These are phyloP conservation scores for Lentinula raphanica DNA, from an alignment of 768 basidiomycete genomes.

Conservation along the genomic window DNA sequence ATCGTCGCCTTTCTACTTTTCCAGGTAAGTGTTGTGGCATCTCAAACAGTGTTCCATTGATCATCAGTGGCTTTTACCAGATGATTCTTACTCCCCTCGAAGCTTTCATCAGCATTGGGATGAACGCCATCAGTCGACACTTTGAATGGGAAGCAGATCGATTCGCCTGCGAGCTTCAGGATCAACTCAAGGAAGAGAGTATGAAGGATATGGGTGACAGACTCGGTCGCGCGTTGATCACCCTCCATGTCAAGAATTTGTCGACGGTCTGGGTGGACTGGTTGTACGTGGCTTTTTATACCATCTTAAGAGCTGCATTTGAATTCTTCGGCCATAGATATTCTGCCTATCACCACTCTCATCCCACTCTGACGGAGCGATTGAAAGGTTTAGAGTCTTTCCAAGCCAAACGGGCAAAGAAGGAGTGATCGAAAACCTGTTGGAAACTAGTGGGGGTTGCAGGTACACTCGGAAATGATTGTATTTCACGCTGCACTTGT, in stretches of 20 bases:
- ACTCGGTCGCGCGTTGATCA: slow-evolving; percentile 75
- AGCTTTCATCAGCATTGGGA: slow-evolving; percentile 60
- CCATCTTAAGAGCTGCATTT: background rate
- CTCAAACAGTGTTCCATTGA: too few species aligned
- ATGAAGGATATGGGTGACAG: slow-evolving; percentile 86
- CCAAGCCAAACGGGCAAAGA: slow-evolving; percentile 37
- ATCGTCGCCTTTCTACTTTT: slow-evolving; percentile 85
- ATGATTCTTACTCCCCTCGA: slow-evolving; percentile 82
- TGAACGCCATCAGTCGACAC: slow-evolving; percentile 79
- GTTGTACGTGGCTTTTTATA: slow-evolving; percentile 49
- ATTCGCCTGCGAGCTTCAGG: slow-evolving; percentile 74
- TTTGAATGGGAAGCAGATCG: slow-evolving; percentile 94
- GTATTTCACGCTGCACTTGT: background rate
- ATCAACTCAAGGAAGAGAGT: slow-evolving; percentile 40
- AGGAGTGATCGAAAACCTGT: slow-evolving; percentile 6
- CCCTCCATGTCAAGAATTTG: slow-evolving; percentile 88
- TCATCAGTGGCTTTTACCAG: slow-evolving; percentile 23
- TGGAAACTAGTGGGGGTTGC: background rate
- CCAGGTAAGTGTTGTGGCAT: slow-evolving; percentile 41
- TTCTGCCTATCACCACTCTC: slow-evolving; percentile 93
- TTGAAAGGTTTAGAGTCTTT: slow-evolving; percentile 75
- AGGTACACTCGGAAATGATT: background rate
- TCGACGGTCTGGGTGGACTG: slow-evolving; percentile 93
- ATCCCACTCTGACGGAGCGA: slow-evolving; percentile 90
- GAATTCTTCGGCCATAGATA: slow-evolving; percentile 43